Percentiles rank a stretch among this genome's conserved stretches.
Evolutionary conservation across 176 grass and related monocot genomes (phyloP).

Genomic region (Zoysia japonica): DNA sequence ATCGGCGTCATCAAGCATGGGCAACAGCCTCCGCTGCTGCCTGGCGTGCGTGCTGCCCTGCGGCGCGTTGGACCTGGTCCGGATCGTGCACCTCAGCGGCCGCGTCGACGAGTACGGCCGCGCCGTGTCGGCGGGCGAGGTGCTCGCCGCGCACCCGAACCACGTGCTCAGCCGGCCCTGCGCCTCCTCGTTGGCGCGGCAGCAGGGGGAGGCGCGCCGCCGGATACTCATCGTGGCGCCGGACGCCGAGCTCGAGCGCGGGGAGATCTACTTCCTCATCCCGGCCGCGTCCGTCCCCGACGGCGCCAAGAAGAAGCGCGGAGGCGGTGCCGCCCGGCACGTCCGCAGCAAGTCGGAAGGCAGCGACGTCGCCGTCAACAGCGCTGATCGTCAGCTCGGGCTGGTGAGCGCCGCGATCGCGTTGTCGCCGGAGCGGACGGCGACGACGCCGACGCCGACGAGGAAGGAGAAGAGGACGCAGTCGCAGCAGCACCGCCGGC

Average conservation of each 20-base stretch:
- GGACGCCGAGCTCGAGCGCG: constrained; percentile 78
- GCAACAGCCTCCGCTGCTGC: constrained; percentile 79
- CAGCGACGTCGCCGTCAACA: constrained; percentile 10
- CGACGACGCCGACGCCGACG: background rate
- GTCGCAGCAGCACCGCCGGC: constrained; percentile 53
- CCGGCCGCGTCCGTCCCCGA: constrained; percentile 54
- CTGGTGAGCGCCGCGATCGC: background rate
- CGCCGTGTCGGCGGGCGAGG: constrained; percentile 63
- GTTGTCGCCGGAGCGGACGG: background rate
- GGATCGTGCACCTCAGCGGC: constrained; percentile 79
- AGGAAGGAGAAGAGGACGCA: constrained; percentile 2
- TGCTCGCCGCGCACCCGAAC: constrained; percentile 72
- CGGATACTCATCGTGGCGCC: constrained; percentile 70
- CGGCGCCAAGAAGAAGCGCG: constrained; percentile 29
- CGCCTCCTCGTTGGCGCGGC: background rate
- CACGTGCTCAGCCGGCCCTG: constrained; percentile 75
- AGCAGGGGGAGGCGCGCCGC: constrained; percentile 25
- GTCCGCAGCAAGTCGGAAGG: constrained; percentile 43
- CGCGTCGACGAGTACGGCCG: constrained; percentile 88
- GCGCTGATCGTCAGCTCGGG: background rate
- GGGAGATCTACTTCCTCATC: constrained; percentile 87
- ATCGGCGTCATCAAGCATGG: constrained; percentile 16
- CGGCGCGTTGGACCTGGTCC: constrained; percentile 85
- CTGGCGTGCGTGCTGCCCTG: constrained; percentile 88
- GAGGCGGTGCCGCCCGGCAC: constrained; percentile 18